Evolutionary conservation across 2,329 filamentous ascomycete genomes (phyloP).

Genomic region (Leptographium galeiforme): DNA sequence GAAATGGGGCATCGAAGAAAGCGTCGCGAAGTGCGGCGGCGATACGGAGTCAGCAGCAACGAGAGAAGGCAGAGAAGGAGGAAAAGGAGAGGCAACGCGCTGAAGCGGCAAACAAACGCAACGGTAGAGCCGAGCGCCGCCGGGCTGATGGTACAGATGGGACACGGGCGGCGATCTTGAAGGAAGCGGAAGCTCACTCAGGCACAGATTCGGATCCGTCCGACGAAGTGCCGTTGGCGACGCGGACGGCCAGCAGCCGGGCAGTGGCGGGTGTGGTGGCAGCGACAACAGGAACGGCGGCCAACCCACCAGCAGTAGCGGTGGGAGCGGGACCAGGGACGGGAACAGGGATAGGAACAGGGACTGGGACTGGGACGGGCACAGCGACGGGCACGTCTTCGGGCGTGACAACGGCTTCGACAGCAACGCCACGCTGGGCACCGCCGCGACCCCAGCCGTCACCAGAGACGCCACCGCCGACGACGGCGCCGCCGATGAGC

Average conservation of each 20-base stretch:
- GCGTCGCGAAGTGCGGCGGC: constrained; percentile 33
- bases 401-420: constrained; percentile 9
- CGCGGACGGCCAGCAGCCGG: constrained; percentile 20
- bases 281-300: neutral
- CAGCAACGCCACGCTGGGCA: constrained; percentile 14
- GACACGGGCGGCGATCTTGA: constrained; percentile 7
- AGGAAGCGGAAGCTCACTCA: constrained; percentile 22
- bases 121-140: constrained; percentile 67
- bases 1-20: constrained; percentile 43
- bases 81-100: constrained; percentile 61
- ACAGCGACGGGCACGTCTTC: constrained; percentile 3
- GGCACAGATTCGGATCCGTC: constrained; percentile 56
- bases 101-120: constrained; percentile 67
- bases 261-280: neutral
- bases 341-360: neutral
- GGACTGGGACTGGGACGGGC: neutral
- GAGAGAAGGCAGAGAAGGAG: constrained; percentile 53
- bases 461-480: constrained; percentile 33
- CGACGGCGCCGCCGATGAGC: constrained; percentile 23
- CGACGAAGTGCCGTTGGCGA: constrained; percentile 48
- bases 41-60: constrained; percentile 24
- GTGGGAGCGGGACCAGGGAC: no score
- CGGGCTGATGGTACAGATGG: constrained; percentile 58
- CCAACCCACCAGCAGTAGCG: neutral
- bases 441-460: constrained; percentile 31